A percentile compares a stretch with the other conserved stretches of the same genome.
These are phyloP conservation scores for Glycine soja DNA, from an alignment of 306 rosid species.

Conservation along the genomic window DNA sequence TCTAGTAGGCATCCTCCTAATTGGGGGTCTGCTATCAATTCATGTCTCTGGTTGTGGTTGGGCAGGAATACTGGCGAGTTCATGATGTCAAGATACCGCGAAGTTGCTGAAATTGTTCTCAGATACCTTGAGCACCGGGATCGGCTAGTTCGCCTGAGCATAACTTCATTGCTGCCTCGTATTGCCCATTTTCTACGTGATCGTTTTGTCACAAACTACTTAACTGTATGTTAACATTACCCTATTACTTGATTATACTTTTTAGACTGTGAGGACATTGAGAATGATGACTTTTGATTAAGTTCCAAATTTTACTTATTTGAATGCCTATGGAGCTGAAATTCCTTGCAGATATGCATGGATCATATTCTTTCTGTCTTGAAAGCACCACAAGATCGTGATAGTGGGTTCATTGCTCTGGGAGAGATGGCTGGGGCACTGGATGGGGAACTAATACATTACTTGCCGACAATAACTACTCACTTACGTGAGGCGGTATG, in stretches of 20 bases:
- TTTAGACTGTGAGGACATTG: slow-evolving; percentile 30
- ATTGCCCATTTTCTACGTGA: slow-evolving; percentile 98
- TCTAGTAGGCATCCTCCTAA: not conserved
- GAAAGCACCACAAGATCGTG: slow-evolving; percentile 93
- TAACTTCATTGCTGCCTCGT: slow-evolving; percentile 93
- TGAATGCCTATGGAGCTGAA: slow-evolving; percentile 48
- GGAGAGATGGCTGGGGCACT: slow-evolving; percentile 99
- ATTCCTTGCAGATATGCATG: slow-evolving; percentile 94
- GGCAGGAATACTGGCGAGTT: slow-evolving; percentile 98
- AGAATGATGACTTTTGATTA: slow-evolving; percentile 30
- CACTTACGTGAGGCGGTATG: slow-evolving; percentile 98
- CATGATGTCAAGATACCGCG: slow-evolving; percentile 99
- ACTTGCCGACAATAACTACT: slow-evolving; percentile 84
- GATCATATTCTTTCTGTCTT: slow-evolving; percentile 93
- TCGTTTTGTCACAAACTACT: slow-evolving; percentile 94
- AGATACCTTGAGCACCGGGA: slow-evolving; percentile 93
- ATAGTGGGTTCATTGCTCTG: slow-evolving; percentile 96
- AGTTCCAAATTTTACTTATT: slow-evolving; percentile 28
- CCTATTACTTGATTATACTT: slow-evolving; percentile 42
- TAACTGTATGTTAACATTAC: slow-evolving; percentile 65
- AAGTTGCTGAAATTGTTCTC: slow-evolving; percentile 97
- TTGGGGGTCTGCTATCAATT: not conserved
- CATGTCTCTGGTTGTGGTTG: slow-evolving; percentile 41
- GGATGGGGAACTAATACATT: slow-evolving; percentile 88
- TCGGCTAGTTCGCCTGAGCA: slow-evolving; percentile 97